These are phyloP conservation scores for Gypsophila paniculata DNA, from an alignment of 179 eudicot genomes.

Conservation along the genomic window DNA sequence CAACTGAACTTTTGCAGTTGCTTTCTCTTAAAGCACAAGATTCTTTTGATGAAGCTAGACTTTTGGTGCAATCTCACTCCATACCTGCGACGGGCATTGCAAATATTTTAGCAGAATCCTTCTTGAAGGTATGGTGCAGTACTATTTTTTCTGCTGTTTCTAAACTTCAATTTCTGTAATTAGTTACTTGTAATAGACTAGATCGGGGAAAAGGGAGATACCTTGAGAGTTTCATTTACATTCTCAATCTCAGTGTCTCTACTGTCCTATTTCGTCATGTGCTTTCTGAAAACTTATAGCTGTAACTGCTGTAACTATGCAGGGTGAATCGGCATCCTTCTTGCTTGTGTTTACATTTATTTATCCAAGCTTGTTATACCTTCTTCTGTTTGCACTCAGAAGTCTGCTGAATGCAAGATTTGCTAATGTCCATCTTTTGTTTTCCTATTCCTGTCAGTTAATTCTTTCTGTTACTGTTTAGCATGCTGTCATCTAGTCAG, in stretches of 20 bases:
- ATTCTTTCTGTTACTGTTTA: not conserved
- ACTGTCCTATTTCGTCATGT: not conserved
- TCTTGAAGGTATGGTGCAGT: conserved; percentile 55
- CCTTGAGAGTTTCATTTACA: not conserved
- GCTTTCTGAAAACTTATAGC: too few relatives aligned
- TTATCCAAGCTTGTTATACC: not conserved
- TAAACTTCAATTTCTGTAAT: not conserved
- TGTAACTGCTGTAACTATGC: not conserved
- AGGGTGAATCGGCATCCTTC: not conserved
- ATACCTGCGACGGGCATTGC: conserved; percentile 86
- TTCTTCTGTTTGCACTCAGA: not conserved
- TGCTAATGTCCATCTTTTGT: not conserved
- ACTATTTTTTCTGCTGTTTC: not conserved
- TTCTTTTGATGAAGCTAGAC: conserved; percentile 81
- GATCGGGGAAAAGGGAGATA: not conserved
- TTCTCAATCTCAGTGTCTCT: not conserved
- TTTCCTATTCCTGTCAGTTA: not conserved
- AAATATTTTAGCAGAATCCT: conserved; percentile 90
- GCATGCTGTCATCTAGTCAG: not conserved
- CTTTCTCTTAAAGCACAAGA: conserved; percentile 98
- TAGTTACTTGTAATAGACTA: too few relatives aligned
- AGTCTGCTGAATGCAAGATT: too few relatives aligned
- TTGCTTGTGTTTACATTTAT: not conserved
- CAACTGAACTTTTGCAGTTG: conserved; percentile 78
- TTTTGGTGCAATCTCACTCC: conserved; percentile 73